Base-by-base conservation (phyloP, 768 basidiomycete genomes). In the Serendipita vermifera region DNA sequence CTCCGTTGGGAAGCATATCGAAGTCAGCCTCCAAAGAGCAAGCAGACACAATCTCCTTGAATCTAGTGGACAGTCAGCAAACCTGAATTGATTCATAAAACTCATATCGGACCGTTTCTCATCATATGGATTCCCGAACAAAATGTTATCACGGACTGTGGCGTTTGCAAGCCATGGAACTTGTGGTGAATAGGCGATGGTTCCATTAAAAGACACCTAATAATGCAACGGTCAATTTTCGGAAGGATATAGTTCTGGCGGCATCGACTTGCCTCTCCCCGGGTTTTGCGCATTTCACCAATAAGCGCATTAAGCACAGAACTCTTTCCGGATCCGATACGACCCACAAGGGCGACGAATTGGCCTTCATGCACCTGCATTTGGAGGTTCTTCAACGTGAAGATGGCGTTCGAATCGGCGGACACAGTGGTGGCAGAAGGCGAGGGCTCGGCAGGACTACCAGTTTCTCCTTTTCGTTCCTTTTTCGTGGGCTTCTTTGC, bases 1-100 rank as follows among this genome's bases (percentile, higher is more conserved):
- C 82, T 3, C 83, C 83, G 48, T 84, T 67, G 0, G 85, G 80
- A 7, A 91, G 71, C 60, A 85, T 77, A 36, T 79, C 77, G 2
- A 91, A 70, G 65, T 91, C 87, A 29, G 78, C 79, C 55, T 77
- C 74, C 43, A 91, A 68, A 33, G 79, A 79, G 62, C 87, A 91
- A 0, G 84, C 82, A 3, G 70, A 64, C 56, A 85, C 70, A 38
- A 84, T 73, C 29, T 75, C 70, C 3, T 73, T 69, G 63, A 84
- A 80, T 60, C 81, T 81, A 41, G 0, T 22, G 15, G 59, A 15
- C 11, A 20, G 29, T 26, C 17, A 54, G 57, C 17, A 3, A 38
- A 38, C 13, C 26, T 2, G 15, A 24, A 20, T 32, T 29, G 4
- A 24, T 33, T 43, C 3, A n/a, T 3, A 13, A 9, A 41, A 39